Evolutionary conservation across 2,329 filamentous ascomycete species (phyloP).

Genomic region (Bipolaris oryzae): DNA sequence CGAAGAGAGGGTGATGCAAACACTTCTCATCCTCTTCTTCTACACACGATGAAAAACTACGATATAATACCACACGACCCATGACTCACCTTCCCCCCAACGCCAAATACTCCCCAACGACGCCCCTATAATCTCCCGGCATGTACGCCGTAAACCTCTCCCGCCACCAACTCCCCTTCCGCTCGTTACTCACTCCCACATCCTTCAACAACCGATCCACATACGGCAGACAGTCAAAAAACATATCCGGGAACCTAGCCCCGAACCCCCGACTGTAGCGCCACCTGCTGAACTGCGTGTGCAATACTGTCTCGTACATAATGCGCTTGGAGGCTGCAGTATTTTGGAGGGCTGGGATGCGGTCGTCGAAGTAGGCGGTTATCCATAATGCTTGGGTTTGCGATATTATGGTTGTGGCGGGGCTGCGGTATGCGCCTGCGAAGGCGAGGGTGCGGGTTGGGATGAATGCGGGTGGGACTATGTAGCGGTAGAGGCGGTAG

Average conservation of each 20-base stretch:
- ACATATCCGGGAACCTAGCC: slow-evolving; percentile 35
- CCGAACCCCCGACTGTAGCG: slow-evolving; percentile 40
- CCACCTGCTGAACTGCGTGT: slow-evolving; percentile 41
- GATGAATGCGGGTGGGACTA: slow-evolving; percentile 47
- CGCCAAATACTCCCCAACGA: slow-evolving; percentile 28
- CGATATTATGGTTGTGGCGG: slow-evolving; percentile 46
- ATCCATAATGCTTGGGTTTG: slow-evolving; percentile 55
- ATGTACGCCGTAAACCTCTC: slow-evolving; percentile 31
- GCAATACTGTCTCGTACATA: slow-evolving; percentile 36
- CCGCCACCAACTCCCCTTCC: slow-evolving; percentile 26
- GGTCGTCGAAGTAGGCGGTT: slow-evolving; percentile 65
- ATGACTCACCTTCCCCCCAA: neutral
- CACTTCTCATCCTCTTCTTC: neutral
- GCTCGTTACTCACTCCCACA: slow-evolving; percentile 24
- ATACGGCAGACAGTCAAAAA: slow-evolving; percentile 39
- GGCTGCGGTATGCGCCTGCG: slow-evolving; percentile 47
- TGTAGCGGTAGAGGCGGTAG: slow-evolving; percentile 56
- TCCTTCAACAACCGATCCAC: slow-evolving; percentile 33
- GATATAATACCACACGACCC: neutral
- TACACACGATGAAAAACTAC: neutral
- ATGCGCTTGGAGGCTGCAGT: slow-evolving; percentile 12
- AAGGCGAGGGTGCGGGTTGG: slow-evolving; percentile 49
- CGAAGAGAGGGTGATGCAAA: too few species aligned
- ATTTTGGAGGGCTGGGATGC: slow-evolving; percentile 42
- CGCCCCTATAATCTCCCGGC: slow-evolving; percentile 31